Evolutionary conservation across 768 basidiomycete genomes (phyloP), one percentile per base, ranked within the genome.

Genomic region (Dacryopinax spathularia): DNA sequence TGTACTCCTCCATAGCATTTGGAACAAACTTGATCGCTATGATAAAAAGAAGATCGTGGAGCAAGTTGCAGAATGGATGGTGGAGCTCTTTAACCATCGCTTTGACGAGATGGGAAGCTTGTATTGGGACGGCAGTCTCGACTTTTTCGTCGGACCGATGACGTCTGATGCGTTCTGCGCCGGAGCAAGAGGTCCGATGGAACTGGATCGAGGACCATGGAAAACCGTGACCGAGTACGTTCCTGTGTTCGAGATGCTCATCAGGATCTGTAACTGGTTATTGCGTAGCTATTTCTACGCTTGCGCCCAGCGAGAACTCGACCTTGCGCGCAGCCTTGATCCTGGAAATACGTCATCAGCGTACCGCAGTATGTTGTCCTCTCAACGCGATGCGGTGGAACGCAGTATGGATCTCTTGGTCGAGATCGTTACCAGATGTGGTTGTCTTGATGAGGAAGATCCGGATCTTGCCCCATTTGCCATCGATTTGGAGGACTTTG

Each of bases 251-350:
- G 20, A 27, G 13, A 44, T 44, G 43, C 25, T 13, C 43, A 10
- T 31, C 48, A 56, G 16, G 16, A 29, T 31, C 6, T 9, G 4
- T 29, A 56, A n/a, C n/a, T 56, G 18, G 5, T 5, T 56, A 25
- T 41, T 15, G 6, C 39, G 22, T 29, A 56, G 48, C 25, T 56
- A 75, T 65, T 73, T 73, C 62, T 60, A 66, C 9, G 74, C 74
- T 9, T 75, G 74, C 59, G 72, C 74, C 1, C 74, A 75, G 62
- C 69, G 75, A 16, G 75, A 75, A 63, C 67, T 74, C 29, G 74
- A 74, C 16, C 70, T 67, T 34, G 65, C 70, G 13, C 70, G 72
- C n/a, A 70, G 68, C 27, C 70, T 74, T 22, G 72, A 72, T 61
- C 66, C 72, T 1, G 72, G 73, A 60, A 71, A 71, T 35, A 70